These are phyloP conservation scores for Xylaria sp. DNA, from an alignment of 2,329 filamentous ascomycete genomes.

Conservation along the genomic window DNA sequence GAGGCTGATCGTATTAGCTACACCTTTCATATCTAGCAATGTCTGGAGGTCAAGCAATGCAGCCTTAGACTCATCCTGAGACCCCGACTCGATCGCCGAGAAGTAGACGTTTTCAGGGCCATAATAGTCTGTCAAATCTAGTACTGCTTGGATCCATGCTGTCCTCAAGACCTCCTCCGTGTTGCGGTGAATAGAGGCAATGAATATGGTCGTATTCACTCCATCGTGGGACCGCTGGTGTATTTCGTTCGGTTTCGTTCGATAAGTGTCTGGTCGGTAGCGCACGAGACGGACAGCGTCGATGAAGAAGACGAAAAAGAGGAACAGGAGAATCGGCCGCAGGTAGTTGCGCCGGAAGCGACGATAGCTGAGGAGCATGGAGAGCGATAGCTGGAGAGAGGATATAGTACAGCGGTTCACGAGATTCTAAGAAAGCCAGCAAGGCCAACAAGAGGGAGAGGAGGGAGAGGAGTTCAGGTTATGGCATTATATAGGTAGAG, in stretches of 20 bases:
- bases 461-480: conserved; percentile 23
- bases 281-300: conserved; percentile 49
- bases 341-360: conserved; percentile 51
- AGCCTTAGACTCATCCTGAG: conserved; percentile 73
- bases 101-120: conserved; percentile 72
- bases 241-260: conserved; percentile 39
- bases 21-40: conserved; percentile 60
- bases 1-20: conserved; percentile 65
- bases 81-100: conserved; percentile 73
- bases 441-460: conserved; percentile 11
- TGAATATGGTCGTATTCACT: conserved; percentile 62
- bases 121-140: conserved; percentile 65
- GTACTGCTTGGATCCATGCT: conserved; percentile 68
- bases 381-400: conserved; percentile 33
- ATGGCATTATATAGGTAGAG: conserved; percentile 35
- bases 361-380: conserved; percentile 52
- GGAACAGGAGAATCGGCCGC: conserved; percentile 48
- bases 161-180: conserved; percentile 67
- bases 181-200: conserved; percentile 75
- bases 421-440: neutral
- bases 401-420: neutral
- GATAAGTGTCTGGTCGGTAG: conserved; percentile 47
- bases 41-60: conserved; percentile 67
- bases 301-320: conserved; percentile 50
- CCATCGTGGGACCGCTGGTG: conserved; percentile 37